phyloP scores from a whole-genome alignment of 352 stramenopile genomes.

The Phytophthora rubi region DNA sequence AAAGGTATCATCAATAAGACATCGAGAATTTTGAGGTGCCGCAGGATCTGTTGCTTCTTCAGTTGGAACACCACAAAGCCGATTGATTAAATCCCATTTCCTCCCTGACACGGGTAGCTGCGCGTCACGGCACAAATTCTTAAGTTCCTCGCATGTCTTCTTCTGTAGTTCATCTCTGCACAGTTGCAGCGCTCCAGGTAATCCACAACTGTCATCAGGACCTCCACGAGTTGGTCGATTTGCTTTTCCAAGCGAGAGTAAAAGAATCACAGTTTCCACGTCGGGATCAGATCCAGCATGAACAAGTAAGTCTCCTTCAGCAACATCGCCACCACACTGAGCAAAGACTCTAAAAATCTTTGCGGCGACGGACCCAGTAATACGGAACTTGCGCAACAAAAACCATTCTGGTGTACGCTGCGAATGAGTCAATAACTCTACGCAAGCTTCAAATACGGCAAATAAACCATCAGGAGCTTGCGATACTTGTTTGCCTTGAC shows the following conservation, averaged over 20 bases:
- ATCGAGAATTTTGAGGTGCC: background rate
- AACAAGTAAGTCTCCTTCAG: background rate
- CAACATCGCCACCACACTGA: background rate
- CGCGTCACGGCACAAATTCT: background rate
- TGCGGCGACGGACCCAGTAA: background rate
- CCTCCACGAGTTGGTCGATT: background rate
- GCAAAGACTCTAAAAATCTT: background rate
- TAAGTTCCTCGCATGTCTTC: background rate
- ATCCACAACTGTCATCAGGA: too few relatives aligned
- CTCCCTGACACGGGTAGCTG: background rate
- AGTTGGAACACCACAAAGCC: background rate
- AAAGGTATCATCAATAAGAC: background rate
- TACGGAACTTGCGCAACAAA: slow-evolving; percentile 7
- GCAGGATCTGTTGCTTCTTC: background rate
- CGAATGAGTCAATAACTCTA: background rate
- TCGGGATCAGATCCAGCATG: background rate
- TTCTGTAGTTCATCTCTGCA: background rate
- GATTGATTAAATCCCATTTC: background rate
- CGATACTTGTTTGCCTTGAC: background rate
- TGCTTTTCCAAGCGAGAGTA: background rate
- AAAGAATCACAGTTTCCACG: background rate
- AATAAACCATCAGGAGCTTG: background rate
- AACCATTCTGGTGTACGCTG: slow-evolving; percentile 12
- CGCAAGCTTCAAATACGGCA: background rate
- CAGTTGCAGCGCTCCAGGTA: too few relatives aligned